Evolutionary conservation across 805 yeast species (phyloP).

Genomic region (Debaryomyces hansenii): DNA sequence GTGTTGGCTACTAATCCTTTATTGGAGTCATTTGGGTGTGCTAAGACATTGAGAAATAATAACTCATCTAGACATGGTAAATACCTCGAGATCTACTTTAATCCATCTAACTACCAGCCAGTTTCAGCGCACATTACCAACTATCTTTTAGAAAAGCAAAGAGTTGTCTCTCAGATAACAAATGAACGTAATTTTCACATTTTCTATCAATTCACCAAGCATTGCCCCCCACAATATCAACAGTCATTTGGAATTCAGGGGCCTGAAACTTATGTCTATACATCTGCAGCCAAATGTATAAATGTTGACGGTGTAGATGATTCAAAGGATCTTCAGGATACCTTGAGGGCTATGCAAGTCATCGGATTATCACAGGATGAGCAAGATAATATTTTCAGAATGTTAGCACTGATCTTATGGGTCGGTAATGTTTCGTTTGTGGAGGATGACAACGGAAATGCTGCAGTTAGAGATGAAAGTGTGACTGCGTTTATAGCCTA

Average conservation of each 20-base stretch:
- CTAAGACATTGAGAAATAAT: slow-evolving; percentile 85
- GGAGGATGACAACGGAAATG: slow-evolving; percentile 86
- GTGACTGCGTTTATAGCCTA: slow-evolving; percentile 97
- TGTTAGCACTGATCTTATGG: slow-evolving; percentile 87
- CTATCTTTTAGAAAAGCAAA: slow-evolving; percentile 88
- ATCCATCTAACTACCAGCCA: slow-evolving; percentile 72
- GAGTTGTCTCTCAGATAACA: slow-evolving; percentile 93
- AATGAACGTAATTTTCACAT: slow-evolving; percentile 96
- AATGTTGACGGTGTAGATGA: slow-evolving; percentile 88
- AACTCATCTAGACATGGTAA: slow-evolving; percentile 92
- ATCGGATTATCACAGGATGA: slow-evolving; percentile 83
- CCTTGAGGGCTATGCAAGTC: slow-evolving; percentile 80
- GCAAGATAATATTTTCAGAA: slow-evolving; percentile 86
- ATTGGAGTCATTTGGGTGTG: slow-evolving; percentile 90
- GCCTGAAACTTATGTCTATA: slow-evolving; percentile 90
- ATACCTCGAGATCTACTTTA: slow-evolving; percentile 88
- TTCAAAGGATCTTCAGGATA: slow-evolving; percentile 71
- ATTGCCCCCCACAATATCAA: slow-evolving; percentile 82
- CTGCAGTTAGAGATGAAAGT: slow-evolving; percentile 76
- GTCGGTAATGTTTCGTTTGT: slow-evolving; percentile 86
- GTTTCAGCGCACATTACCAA: slow-evolving; percentile 95
- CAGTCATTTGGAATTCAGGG: slow-evolving; percentile 85
- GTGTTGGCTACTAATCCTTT: slow-evolving; percentile 95
- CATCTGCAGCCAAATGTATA: slow-evolving; percentile 83
- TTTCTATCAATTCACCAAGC: slow-evolving; percentile 92